phyloP scores from a whole-genome alignment of 2,329 filamentous ascomycete species.

The Thelonectria olida region DNA sequence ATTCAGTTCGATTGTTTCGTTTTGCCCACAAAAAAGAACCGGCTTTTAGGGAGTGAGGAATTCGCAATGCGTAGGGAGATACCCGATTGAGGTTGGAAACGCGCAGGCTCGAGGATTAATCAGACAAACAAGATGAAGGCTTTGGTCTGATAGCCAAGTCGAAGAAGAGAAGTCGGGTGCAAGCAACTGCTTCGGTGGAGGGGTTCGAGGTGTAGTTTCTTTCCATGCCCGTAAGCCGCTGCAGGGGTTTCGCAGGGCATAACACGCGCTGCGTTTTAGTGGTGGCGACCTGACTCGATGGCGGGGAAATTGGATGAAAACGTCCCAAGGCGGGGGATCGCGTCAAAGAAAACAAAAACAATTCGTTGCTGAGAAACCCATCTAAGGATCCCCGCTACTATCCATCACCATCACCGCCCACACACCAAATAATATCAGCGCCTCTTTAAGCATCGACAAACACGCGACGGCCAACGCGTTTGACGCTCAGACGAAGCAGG shows the following conservation, averaged over 20 bases:
- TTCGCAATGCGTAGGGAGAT: background rate
- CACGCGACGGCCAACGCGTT: conserved; percentile 1
- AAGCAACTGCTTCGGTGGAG: conserved; percentile 24
- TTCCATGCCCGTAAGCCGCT: conserved; percentile 18
- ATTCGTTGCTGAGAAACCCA: conserved; percentile 39
- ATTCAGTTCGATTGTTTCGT: conserved; percentile 11
- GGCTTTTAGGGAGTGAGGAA: background rate
- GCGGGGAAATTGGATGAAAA: conserved; percentile 29
- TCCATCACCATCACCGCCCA: background rate
- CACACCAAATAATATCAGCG: background rate
- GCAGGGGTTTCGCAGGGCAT: conserved; percentile 35
- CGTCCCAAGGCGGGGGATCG: conserved; percentile 29
- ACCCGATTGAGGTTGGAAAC: conserved; percentile 2
- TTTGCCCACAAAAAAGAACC: background rate
- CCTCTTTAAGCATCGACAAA: background rate
- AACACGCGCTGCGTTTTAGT: conserved; percentile 35
- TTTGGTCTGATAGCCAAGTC: background rate
- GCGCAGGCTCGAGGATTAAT: background rate
- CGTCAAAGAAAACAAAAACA: conserved; percentile 48
- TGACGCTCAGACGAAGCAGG: background rate
- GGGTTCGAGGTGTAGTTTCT: conserved; percentile 24
- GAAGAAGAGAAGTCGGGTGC: background rate
- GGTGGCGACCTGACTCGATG: conserved; percentile 23
- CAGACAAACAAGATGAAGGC: conserved; percentile 2
- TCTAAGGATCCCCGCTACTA: conserved; percentile 8